These are phyloP conservation scores for Lyophyllum atratum DNA, from an alignment of 768 basidiomycete species.

Conservation along the genomic window DNA sequence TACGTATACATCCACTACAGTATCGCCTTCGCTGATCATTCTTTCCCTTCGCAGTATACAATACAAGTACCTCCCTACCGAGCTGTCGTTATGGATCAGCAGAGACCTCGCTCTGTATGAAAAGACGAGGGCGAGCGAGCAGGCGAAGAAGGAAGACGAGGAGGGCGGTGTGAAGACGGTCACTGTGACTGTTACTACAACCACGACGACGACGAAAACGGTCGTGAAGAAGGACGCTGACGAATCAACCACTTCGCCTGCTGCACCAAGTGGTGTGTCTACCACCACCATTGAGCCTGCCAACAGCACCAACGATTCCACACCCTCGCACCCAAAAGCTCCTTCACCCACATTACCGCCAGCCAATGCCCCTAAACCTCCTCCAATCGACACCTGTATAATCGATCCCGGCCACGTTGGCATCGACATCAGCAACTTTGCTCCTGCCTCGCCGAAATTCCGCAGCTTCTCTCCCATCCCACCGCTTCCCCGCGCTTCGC, in stretches of 20 bases:
- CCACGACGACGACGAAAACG: conserved; percentile 16
- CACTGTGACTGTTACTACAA: conserved; percentile 21
- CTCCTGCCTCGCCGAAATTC: conserved; percentile 2
- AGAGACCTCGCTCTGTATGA: conserved; percentile 36
- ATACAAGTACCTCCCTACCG: conserved; percentile 32
- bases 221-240: conserved; percentile 25
- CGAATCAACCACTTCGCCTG: neutral
- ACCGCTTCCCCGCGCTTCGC: neutral
- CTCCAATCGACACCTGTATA: conserved; percentile 10
- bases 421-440: neutral
- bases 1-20: conserved; percentile 11
- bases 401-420: conserved; percentile 15
- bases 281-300: neutral
- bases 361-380: conserved; percentile 1
- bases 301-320: neutral
- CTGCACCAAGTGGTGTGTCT: neutral
- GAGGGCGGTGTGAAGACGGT: conserved; percentile 22
- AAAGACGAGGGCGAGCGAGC: conserved; percentile 20
- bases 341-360: neutral
- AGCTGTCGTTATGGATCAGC: conserved; percentile 35
- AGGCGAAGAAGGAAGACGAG: conserved; percentile 27
- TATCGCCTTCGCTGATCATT: neutral
- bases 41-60: conserved; percentile 21
- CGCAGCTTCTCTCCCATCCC: neutral
- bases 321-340: neutral